Conservation (phyloP, 1,284 basidiomycete species). For the Trichosporon inkin region DNA sequence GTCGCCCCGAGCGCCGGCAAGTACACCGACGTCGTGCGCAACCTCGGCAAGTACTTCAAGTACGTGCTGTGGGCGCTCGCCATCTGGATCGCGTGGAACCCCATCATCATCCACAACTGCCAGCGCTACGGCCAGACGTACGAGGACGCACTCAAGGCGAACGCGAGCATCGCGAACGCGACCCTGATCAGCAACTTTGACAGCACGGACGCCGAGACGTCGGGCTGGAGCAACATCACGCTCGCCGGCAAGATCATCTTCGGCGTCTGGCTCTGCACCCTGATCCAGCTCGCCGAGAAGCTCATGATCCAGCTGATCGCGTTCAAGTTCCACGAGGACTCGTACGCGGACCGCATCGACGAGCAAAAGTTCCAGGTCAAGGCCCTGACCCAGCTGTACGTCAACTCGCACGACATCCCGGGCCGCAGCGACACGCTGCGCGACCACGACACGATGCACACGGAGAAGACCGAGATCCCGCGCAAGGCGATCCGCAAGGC, state of each 20-base stretch:
- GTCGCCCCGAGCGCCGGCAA: slow-evolving; percentile 64
- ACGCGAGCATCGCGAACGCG: slow-evolving; percentile 13
- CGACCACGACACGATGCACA: slow-evolving; percentile 45
- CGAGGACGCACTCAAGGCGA: slow-evolving; percentile 10
- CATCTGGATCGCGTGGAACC: slow-evolving; percentile 66
- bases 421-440: slow-evolving; percentile 66
- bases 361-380: slow-evolving; percentile 77
- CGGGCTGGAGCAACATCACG: slow-evolving; percentile 32
- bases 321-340: slow-evolving; percentile 71
- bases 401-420: slow-evolving; percentile 66
- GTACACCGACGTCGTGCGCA: slow-evolving; percentile 72
- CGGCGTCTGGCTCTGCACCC: slow-evolving; percentile 66
- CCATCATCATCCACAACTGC: slow-evolving; percentile 55
- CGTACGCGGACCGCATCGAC: slow-evolving; percentile 80
- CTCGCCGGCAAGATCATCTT: slow-evolving; percentile 55
- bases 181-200: slow-evolving; percentile 37
- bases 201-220: slow-evolving; percentile 23
- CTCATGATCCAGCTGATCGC: slow-evolving; percentile 82
- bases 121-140: slow-evolving; percentile 13
- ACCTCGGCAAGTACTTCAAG: slow-evolving; percentile 60
- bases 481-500: slow-evolving; percentile 66
- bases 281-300: slow-evolving; percentile 75
- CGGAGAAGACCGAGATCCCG: slow-evolving; percentile 56
- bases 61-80: slow-evolving; percentile 67
- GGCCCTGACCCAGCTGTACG: slow-evolving; percentile 71